Evolutionary conservation across 108 stramenopile genomes (phyloP).

Genomic region (Discostella stelligeroides): DNA sequence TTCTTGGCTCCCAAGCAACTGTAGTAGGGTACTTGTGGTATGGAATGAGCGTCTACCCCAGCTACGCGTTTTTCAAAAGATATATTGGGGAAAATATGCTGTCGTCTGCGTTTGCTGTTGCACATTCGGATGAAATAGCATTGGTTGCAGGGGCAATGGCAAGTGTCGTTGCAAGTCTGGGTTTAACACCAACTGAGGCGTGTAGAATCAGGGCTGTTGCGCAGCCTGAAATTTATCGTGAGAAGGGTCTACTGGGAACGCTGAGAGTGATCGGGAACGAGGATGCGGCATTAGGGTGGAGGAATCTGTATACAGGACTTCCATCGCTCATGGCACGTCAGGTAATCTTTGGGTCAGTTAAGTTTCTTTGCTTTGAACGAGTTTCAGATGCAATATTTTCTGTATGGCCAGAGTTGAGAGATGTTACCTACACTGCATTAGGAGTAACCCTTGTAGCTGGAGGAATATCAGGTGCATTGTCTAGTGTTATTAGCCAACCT

Average conservation of each 20-base stretch:
- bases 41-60: slow-evolving; percentile 91
- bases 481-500: slow-evolving; percentile 90
- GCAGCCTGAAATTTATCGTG: slow-evolving; percentile 71
- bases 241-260: slow-evolving; percentile 69
- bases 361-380: slow-evolving; percentile 92
- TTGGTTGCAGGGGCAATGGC: slow-evolving; percentile 89
- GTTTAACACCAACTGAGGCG: slow-evolving; percentile 86
- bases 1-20: slow-evolving; percentile 89
- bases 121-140: slow-evolving; percentile 78
- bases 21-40: slow-evolving; percentile 93
- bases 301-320: slow-evolving; percentile 83
- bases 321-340: slow-evolving; percentile 91
- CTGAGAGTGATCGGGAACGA: slow-evolving; percentile 69
- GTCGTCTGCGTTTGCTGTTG: slow-evolving; percentile 54
- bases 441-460: slow-evolving; percentile 86
- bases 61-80: slow-evolving; percentile 91
- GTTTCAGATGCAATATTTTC: slow-evolving; percentile 76
- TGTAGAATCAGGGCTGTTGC: slow-evolving; percentile 89
- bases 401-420: slow-evolving; percentile 59
- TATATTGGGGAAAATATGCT: slow-evolving; percentile 51
- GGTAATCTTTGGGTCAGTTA: slow-evolving; percentile 92
- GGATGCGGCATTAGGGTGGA: slow-evolving; percentile 59
- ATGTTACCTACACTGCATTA: slow-evolving; percentile 71
- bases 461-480: slow-evolving; percentile 81
- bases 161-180: slow-evolving; percentile 87